Conservation (phyloP, 805 yeast genomes). For the Cyberlindnera maritima region DNA sequence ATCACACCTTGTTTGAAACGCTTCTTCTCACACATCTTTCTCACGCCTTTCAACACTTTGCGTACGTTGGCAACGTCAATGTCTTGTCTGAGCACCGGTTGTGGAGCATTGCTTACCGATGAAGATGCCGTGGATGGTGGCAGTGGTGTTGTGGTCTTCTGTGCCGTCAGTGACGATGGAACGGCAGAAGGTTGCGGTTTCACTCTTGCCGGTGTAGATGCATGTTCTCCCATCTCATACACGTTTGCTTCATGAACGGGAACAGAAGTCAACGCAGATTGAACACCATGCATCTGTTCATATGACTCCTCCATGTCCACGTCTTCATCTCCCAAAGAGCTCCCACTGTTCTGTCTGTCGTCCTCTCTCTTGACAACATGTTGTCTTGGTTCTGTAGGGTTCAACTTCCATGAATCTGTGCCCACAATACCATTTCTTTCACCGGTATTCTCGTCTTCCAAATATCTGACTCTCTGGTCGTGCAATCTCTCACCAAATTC, state of each 20-base stretch:
- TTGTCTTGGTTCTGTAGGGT: background rate
- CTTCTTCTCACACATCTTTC: constrained; percentile 8
- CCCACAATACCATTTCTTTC: constrained; percentile 3
- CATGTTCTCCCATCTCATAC: too few species aligned
- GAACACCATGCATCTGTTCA: too few species aligned
- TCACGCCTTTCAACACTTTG: constrained; percentile 14
- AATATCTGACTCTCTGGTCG: constrained; percentile 34
- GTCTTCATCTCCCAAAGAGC: background rate
- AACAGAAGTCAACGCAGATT: too few species aligned
- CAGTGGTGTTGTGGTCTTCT: background rate
- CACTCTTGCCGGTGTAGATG: background rate
- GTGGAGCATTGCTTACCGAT: constrained; percentile 8
- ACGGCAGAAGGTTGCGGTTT: background rate
- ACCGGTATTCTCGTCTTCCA: constrained; percentile 25
- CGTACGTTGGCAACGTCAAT: constrained; percentile 26
- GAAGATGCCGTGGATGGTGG: background rate
- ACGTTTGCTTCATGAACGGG: too few species aligned
- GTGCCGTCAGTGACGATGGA: background rate
- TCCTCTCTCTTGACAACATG: background rate
- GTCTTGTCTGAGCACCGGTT: constrained; percentile 22
- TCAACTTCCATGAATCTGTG: constrained; percentile 8
- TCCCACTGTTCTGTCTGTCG: background rate
- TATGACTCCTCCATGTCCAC: background rate
- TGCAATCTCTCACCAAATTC: constrained; percentile 42
- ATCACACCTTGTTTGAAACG: constrained; percentile 20